Conservation (phyloP, 257 asterid genomes). For the Capsicum pubescens region DNA sequence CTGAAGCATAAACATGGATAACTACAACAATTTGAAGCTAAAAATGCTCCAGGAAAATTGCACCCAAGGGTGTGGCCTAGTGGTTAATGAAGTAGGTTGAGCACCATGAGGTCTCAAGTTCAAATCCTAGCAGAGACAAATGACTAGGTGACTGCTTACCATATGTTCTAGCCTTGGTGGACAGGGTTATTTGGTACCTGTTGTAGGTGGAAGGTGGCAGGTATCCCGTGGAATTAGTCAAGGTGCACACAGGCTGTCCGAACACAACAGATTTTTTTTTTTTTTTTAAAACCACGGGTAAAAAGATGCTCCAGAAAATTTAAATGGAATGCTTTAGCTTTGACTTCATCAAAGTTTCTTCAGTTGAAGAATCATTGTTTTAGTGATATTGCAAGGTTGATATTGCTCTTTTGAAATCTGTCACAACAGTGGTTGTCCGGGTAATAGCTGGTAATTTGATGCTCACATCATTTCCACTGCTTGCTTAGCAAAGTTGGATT, state of each 20-base stretch:
- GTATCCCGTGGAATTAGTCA: not conserved
- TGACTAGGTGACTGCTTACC: not conserved
- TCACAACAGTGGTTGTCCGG: not conserved
- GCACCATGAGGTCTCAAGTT: not conserved
- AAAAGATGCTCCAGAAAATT: not conserved
- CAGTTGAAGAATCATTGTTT: constrained; percentile 16
- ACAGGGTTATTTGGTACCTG: not conserved
- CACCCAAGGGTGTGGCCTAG: not conserved
- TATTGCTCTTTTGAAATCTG: not conserved
- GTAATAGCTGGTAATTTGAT: constrained; percentile 3
- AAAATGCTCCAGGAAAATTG: not conserved
- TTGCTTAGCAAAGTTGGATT: not conserved
- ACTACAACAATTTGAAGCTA: not conserved
- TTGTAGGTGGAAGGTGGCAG: not conserved
- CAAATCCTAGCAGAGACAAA: not conserved
- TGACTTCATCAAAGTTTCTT: not conserved
- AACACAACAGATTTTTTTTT: too few species aligned
- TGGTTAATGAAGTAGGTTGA: not conserved
- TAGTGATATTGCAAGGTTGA: not conserved
- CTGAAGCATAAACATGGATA: not conserved
- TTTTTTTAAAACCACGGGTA: not conserved
- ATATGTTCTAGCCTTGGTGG: not conserved
- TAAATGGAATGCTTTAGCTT: not conserved
- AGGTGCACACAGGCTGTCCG: too few species aligned
- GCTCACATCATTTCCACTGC: not conserved